Conservation (phyloP, 768 basidiomycete species). For the Lactarius evosmus region DNA sequence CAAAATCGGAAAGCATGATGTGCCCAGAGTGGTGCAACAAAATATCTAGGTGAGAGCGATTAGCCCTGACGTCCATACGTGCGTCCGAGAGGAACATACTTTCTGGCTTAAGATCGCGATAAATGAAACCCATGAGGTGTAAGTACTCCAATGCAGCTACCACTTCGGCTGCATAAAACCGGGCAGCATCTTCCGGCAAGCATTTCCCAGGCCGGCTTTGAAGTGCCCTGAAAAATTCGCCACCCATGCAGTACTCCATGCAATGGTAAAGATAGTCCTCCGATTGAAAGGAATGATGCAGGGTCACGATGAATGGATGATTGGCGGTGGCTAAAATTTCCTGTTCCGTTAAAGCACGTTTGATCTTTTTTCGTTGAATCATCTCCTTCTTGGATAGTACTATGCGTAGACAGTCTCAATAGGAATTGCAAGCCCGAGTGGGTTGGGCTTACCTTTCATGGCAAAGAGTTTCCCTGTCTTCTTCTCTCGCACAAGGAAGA, state of each 20-base stretch:
- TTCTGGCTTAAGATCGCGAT: conserved; percentile 98
- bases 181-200: conserved; percentile 88
- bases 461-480: conserved; percentile 94
- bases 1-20: conserved; percentile 99
- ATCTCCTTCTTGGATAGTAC: conserved; percentile 99
- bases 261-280: conserved; percentile 98
- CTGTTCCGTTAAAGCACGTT: conserved; percentile 96
- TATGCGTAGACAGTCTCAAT: conserved; percentile 38
- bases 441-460: conserved; percentile 84
- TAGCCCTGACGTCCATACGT: conserved; percentile 19
- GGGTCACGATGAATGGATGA: conserved; percentile 98
- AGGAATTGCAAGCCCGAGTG: conserved; percentile 23
- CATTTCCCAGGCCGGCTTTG: conserved; percentile 97
- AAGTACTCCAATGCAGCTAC: conserved; percentile 96
- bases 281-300: conserved; percentile 99
- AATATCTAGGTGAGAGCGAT: conserved; percentile 62
- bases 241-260: conserved; percentile 99
- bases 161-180: conserved; percentile 99
- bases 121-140: conserved; percentile 99
- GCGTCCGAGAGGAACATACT: conserved; percentile 57
- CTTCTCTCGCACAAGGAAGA: conserved; percentile 98
- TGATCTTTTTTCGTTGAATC: conserved; percentile 99
- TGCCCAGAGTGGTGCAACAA: conserved; percentile 96
- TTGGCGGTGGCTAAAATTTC: conserved; percentile 98
- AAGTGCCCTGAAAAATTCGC: conserved; percentile 97